Percentiles rank a stretch among this genome's conserved stretches.
Conservation (phyloP, 306 rosid genomes). For the Vigna hirtella region DNA sequence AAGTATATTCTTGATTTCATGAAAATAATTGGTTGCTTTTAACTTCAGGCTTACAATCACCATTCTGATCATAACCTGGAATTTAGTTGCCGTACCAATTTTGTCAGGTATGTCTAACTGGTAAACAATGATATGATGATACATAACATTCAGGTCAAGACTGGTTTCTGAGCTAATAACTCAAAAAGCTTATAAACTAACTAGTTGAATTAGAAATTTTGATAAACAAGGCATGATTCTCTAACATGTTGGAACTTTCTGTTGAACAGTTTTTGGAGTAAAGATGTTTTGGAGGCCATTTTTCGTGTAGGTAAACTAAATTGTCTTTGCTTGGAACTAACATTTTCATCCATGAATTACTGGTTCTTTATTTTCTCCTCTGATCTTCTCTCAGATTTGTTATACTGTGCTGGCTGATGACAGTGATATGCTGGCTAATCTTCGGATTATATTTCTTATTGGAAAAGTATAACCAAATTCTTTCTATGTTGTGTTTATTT, state of each 20-base stretch:
- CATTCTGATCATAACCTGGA: constrained; percentile 54
- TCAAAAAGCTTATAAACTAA: too few species aligned
- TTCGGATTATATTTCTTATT: constrained; percentile 72
- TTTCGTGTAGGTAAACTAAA: constrained; percentile 56
- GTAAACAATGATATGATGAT: neutral
- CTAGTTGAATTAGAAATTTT: too few species aligned
- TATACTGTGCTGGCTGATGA: constrained; percentile 68
- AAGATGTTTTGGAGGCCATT: constrained; percentile 53
- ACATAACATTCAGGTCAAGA: neutral
- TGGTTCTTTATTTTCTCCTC: neutral
- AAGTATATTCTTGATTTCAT: neutral
- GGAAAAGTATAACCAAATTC: constrained; percentile 53
- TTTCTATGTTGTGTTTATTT: constrained; percentile 6
- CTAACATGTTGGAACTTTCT: constrained; percentile 42
- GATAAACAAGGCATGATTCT: constrained; percentile 14
- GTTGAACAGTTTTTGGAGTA: constrained; percentile 61
- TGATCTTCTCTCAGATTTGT: constrained; percentile 57
- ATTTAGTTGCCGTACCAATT: constrained; percentile 58
- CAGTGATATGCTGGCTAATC: constrained; percentile 68
- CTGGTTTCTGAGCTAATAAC: too few species aligned
- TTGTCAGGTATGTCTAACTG: constrained; percentile 56
- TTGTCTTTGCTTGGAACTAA: constrained; percentile 8
- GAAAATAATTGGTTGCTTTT: constrained; percentile 12
- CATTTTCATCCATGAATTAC: constrained; percentile 10
- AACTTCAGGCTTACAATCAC: constrained; percentile 67